Evolutionary conservation across 73 alveolate species (phyloP).

Genomic region (Paramecium sexaurelia): DNA sequence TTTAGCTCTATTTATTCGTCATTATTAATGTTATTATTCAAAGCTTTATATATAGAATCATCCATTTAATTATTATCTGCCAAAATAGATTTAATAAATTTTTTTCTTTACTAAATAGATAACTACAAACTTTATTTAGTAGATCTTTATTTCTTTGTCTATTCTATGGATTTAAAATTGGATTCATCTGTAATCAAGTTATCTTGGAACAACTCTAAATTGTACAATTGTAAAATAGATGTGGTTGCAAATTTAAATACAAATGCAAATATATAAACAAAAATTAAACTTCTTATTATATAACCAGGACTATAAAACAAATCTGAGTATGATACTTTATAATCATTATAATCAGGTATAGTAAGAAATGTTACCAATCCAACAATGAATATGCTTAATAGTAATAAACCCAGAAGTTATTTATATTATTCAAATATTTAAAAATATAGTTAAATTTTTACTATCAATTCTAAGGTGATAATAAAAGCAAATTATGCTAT

Average conservation of each 20-base stretch:
- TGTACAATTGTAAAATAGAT: not conserved
- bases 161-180: not conserved
- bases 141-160: not conserved
- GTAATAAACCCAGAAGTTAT: not conserved
- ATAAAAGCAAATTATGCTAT: slow-evolving; percentile 34
- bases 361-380: not conserved
- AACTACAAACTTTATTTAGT: not conserved
- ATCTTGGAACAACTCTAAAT: not conserved
- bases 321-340: slow-evolving; percentile 26
- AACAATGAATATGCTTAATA: not conserved
- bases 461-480: not conserved
- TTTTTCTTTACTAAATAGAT: not conserved
- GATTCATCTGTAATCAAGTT: not conserved
- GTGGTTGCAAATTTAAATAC: not conserved
- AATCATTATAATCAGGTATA: not conserved
- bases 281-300: slow-evolving; percentile 5
- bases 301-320: slow-evolving; percentile 57
- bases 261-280: slow-evolving; percentile 18
- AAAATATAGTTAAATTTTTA: not conserved
- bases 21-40: not conserved
- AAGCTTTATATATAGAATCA: slow-evolving; percentile 28
- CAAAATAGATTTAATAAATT: not conserved
- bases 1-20: slow-evolving; percentile 29
- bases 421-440: not conserved
- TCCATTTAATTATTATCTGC: slow-evolving; percentile 31